phyloP scores from a whole-genome alignment of 1,284 basidiomycete genomes.

The Trametes hirsuta region DNA sequence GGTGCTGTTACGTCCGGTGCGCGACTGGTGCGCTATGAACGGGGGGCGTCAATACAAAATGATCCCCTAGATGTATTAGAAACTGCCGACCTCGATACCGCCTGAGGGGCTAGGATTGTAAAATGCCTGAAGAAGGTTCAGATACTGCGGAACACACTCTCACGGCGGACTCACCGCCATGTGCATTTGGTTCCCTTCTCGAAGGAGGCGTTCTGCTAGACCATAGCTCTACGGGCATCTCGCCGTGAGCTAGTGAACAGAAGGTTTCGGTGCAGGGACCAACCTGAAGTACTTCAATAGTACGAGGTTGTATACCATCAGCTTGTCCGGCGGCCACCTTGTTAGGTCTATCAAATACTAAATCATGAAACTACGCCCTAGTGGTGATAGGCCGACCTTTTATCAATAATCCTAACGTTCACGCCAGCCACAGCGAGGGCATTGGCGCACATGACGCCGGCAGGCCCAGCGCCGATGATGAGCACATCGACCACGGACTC shows the following conservation, averaged over 20 bases:
- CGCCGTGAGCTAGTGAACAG: not conserved
- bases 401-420: conserved; percentile 67
- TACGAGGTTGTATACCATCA: conserved; percentile 79
- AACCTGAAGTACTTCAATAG: conserved; percentile 78
- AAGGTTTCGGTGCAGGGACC: not conserved
- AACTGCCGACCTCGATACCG: conserved; percentile 55
- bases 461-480: conserved; percentile 59
- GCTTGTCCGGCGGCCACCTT: conserved; percentile 73
- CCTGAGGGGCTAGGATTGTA: conserved; percentile 67
- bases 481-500: conserved; percentile 52
- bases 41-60: not conserved
- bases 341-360: conserved; percentile 43
- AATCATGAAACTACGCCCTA: not conserved
- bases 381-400: conserved; percentile 47
- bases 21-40: conserved; percentile 58
- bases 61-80: conserved; percentile 5
- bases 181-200: conserved; percentile 70
- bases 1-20: conserved; percentile 60
- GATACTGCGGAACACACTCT: not conserved
- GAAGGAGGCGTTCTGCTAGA: conserved; percentile 62
- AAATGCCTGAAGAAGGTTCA: conserved; percentile 53
- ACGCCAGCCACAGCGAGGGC: conserved; percentile 63
- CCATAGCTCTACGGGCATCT: conserved; percentile 63
- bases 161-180: conserved; percentile 51
- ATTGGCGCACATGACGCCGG: conserved; percentile 66